Evolutionary conservation across 2,329 filamentous ascomycete species (phyloP), one percentile per base, ranked within the genome.

Genomic region (Calonectria naviculata): DNA sequence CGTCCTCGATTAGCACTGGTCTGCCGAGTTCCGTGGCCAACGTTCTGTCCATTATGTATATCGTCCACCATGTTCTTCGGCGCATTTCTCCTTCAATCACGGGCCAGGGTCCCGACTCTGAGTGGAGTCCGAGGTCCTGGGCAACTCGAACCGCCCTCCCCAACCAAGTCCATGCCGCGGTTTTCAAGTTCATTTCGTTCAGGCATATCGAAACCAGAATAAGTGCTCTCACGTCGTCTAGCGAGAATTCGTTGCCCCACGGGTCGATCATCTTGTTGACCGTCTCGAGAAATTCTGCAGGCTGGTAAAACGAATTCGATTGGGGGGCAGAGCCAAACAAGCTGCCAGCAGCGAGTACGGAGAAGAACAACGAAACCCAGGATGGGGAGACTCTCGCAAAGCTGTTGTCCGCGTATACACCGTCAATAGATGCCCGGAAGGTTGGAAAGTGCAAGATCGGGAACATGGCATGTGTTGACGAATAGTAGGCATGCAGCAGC

Each of bases 391-490:
- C 86, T 13, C 78, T 78, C 34, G 89, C 85, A 21, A 93, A 86
- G 49, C 67, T 67, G 36, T 89, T 89, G 5, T 91, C 89, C 67
- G 89, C 89, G 82, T 98, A 98, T 8, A 97, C 86, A 10, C 91
- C 88, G 68, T 97, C 94, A 71, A 96, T 93, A 63, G 93, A 90
- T 58, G 89, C 87, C 77, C 93, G 88, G 78, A 98, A 97, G 0
- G 90, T 93, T 2, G 94, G 94, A 93, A 95, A 97, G 81, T 98
- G 94, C 12, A 98, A 79, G 49, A 98, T 91, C 0, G 97, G 97
- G 75, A 95, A 93, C 81, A 94, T 92, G 36, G 91, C 89, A 80
- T 98, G 96, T 28, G 94, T 87, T 8, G 93, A 93, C 44, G 89
- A 87, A 76, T 94, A 93, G 82, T 97, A 99, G 42, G 93, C 89